These are phyloP conservation scores for Xenosphaeropsis pyriputrescens DNA, from an alignment of 2,329 filamentous ascomycete genomes.

Conservation along the genomic window DNA sequence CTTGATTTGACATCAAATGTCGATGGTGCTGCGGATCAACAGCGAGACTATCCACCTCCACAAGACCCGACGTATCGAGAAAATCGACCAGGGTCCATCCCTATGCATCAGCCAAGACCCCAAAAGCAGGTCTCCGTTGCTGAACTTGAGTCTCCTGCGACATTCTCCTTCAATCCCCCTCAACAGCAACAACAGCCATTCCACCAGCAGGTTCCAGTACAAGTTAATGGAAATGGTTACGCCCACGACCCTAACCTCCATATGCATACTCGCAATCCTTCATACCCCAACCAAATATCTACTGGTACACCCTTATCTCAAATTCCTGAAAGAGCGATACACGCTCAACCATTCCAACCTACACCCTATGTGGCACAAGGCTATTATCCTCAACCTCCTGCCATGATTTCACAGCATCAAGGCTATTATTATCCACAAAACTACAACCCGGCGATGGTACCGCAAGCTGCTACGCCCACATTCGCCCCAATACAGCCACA, in stretches of 20 bases:
- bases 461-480: constrained; percentile 18
- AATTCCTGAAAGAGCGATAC: constrained; percentile 83
- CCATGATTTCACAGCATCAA: constrained; percentile 39
- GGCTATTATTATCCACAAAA: constrained; percentile 55
- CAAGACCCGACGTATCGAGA: constrained; percentile 44
- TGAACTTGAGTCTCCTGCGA: constrained; percentile 70
- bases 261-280: constrained; percentile 50
- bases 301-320: constrained; percentile 75
- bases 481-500: constrained; percentile 14
- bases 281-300: constrained; percentile 56
- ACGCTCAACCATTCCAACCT: constrained; percentile 81
- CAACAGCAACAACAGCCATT: constrained; percentile 72
- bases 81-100: constrained; percentile 34
- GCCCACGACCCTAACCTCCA: constrained; percentile 34
- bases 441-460: constrained; percentile 28
- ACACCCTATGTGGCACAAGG: constrained; percentile 41
- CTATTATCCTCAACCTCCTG: constrained; percentile 39
- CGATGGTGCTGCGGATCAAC: constrained; percentile 33
- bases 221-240: constrained; percentile 45
- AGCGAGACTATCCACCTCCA: constrained; percentile 31
- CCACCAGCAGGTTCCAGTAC: constrained; percentile 81
- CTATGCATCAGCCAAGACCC: constrained; percentile 89
- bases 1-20: constrained; percentile 22
- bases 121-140: constrained; percentile 90
- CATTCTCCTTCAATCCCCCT: constrained; percentile 37